Percentiles rank a stretch among this genome's conserved stretches.
These are phyloP conservation scores for Pterula multifida DNA, from an alignment of 1,284 basidiomycete genomes.

Conservation along the genomic window DNA sequence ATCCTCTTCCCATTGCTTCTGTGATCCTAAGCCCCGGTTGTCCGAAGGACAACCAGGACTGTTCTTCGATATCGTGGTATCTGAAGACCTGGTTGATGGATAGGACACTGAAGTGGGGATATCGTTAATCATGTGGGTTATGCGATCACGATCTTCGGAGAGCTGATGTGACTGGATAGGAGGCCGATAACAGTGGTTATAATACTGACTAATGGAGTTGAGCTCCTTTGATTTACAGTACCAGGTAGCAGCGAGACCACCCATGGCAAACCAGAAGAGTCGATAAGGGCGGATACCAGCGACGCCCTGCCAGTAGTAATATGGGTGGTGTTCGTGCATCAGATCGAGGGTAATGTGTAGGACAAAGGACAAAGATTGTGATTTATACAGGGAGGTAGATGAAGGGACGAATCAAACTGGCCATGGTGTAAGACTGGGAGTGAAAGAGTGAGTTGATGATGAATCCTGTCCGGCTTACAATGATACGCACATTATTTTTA, in stretches of 20 bases:
- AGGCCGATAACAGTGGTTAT: background rate
- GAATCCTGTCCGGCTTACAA: background rate
- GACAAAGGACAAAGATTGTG: background rate
- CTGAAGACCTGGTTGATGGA: conserved; percentile 3
- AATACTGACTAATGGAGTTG: background rate
- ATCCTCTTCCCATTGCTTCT: conserved; percentile 29
- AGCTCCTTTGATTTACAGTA: conserved; percentile 25
- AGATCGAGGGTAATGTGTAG: background rate
- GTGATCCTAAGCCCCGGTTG: conserved; percentile 15
- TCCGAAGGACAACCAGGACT: background rate
- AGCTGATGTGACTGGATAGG: conserved; percentile 7
- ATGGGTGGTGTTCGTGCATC: conserved; percentile 11
- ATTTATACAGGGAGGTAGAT: background rate
- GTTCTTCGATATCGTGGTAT: background rate
- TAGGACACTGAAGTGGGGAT: conserved; percentile 9
- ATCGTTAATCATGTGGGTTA: conserved; percentile 13
- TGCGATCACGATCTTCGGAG: conserved; percentile 8
- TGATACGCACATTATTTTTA: background rate
- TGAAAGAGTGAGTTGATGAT: background rate
- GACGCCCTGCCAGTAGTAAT: conserved; percentile 20
- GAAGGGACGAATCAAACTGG: background rate
- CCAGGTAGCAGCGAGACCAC: conserved; percentile 38
- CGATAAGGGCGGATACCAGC: conserved; percentile 32
- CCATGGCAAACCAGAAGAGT: conserved; percentile 54
- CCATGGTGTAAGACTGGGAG: background rate